Base-by-base conservation (phyloP, 2,329 filamentous ascomycete species). In the Torrubiella hemipterigena region DNA sequence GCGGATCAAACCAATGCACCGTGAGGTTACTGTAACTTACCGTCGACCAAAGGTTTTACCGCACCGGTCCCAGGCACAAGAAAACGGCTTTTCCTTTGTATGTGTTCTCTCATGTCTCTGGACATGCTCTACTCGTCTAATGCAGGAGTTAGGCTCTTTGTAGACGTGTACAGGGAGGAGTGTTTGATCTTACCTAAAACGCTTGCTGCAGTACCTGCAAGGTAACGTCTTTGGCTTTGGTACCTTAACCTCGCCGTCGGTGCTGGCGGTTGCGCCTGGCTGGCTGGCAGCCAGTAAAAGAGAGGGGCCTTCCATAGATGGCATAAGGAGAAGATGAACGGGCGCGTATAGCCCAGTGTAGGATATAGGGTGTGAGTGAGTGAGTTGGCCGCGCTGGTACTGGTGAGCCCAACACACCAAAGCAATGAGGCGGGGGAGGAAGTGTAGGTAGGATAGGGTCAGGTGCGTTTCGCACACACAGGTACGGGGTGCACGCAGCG, bases 51-150 rank as follows among this genome's bases (percentile, higher is more conserved):
- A 77, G 2, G 65, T 72, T 54, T 75, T 75, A 29, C 71, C 70
- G 52, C 72, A 77, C 25, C 66, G 61, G 46, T 64, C 63, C 67
- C 69, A 73, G 38, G 46, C 58, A 43, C 72, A 77, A 30, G 66
- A 62, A 47, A 76, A 77, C 7, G 72, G 72, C 50, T 76, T 76
- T 54, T 76, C 72, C 45, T 76, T 76, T 42, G 72, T 77, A 52
- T 77, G 72, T 20, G 70, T 75, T 39, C 71, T 63, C 51, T 75
- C 70, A 49, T 77, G 72, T 47, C 72, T 62, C 51, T 76, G 70
- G 32, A 77, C 69, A 52, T 77, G 72, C 51, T 77, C 72, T 42
- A 76, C 69, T 44, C 72, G 69, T 50, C 71, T 74, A 53, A 20
- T 23, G 14, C 7, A 8, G 27, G 7, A 17, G 15, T 29, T 16